phyloP scores from a whole-genome alignment of 75 land plant genomes.

The Sequoia sempervirens region DNA sequence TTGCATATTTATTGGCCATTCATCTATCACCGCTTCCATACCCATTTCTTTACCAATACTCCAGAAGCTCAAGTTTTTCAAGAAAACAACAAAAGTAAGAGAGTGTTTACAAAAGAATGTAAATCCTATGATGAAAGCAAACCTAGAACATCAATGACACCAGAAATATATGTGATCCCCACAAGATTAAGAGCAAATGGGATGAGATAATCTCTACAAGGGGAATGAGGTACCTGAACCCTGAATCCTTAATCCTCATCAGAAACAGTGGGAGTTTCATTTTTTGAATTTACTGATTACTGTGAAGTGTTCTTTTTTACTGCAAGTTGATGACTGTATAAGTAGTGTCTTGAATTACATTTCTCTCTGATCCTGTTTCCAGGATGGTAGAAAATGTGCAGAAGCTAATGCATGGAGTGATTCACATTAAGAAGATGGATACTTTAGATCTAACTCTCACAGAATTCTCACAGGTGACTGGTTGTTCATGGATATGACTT shows the following conservation, averaged over 20 bases:
- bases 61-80: no score
- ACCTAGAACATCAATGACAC: background rate
- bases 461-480: slow-evolving; percentile 50
- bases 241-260: background rate
- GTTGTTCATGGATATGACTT: background rate
- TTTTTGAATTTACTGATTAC: background rate
- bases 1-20: no score
- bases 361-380: background rate
- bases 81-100: background rate
- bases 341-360: background rate
- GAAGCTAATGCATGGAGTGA: slow-evolving; percentile 54
- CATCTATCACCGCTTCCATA: no score
- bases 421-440: slow-evolving; percentile 57
- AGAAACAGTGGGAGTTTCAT: background rate
- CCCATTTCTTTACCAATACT: no score
- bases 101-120: background rate
- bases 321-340: background rate
- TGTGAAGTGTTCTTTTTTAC: background rate
- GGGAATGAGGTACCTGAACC: background rate
- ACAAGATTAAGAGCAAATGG: background rate
- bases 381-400: slow-evolving; percentile 43
- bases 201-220: background rate
- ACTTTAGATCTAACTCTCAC: slow-evolving; percentile 38
- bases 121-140: background rate
- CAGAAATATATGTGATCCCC: background rate